phyloP scores from a whole-genome alignment of 2,329 filamentous ascomycete genomes.

The Fusarium globosum region DNA sequence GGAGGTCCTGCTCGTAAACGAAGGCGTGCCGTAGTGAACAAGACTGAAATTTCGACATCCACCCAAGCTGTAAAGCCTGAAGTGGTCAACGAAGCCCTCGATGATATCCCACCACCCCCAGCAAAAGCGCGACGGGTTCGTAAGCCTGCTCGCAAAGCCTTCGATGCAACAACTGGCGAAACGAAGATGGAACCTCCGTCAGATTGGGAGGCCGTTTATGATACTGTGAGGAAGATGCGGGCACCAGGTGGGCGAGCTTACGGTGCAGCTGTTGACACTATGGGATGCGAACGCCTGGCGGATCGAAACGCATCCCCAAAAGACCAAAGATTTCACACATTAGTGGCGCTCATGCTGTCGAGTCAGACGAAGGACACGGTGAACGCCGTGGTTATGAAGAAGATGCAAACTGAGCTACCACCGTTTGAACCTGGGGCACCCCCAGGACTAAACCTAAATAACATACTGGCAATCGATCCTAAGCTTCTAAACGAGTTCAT shows the following conservation, averaged over 20 bases:
- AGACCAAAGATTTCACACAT: constrained; percentile 83
- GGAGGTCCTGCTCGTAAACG: constrained; percentile 49
- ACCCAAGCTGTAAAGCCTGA: constrained; percentile 55
- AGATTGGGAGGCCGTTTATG: constrained; percentile 88
- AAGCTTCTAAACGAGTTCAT: constrained; percentile 77
- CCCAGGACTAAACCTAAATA: constrained; percentile 75
- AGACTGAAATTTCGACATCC: constrained; percentile 23
- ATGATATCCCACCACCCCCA: constrained; percentile 41
- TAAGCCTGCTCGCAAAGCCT: constrained; percentile 60
- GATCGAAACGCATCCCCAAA: constrained; percentile 59
- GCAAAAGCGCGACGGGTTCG: constrained; percentile 50
- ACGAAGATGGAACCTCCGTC: constrained; percentile 68
- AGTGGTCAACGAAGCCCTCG: constrained; percentile 43
- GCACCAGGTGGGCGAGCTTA: constrained; percentile 63
- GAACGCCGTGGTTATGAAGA: constrained; percentile 83
- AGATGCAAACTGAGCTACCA: constrained; percentile 79
- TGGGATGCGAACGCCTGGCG: constrained; percentile 89
- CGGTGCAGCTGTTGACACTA: constrained; percentile 93
- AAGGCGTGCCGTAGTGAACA: constrained; percentile 40
- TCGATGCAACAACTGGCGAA: constrained; percentile 55
- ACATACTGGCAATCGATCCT: constrained; percentile 78
- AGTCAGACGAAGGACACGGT: constrained; percentile 95
- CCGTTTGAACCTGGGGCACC: constrained; percentile 58
- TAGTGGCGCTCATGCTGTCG: constrained; percentile 89
- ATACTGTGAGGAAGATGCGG: constrained; percentile 81